Conservation (phyloP, 1,139 yeast genomes). For the Sugiyamaella paludigena region DNA sequence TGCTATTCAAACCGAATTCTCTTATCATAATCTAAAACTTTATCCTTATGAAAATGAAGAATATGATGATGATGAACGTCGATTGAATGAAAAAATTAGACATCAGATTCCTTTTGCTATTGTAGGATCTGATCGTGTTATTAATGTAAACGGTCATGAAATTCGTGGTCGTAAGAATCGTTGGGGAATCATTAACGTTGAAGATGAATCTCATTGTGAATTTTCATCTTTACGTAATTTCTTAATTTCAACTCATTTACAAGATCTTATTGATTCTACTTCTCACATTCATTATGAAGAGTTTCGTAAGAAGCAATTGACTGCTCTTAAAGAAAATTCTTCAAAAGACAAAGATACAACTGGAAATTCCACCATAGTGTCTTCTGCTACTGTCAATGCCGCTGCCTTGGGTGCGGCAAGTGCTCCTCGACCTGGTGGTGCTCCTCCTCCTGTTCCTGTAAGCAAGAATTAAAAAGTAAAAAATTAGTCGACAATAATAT, state of each 20-base stretch:
- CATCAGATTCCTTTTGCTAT: slow-evolving; percentile 81
- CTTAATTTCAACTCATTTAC: slow-evolving; percentile 90
- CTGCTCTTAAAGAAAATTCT: slow-evolving; percentile 90
- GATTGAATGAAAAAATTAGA: slow-evolving; percentile 48
- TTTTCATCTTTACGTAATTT: slow-evolving; percentile 91
- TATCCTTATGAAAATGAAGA: slow-evolving; percentile 84
- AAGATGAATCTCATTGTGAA: slow-evolving; percentile 93
- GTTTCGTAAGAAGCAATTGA: slow-evolving; percentile 89
- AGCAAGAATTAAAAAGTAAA: no score
- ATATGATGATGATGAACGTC: slow-evolving; percentile 51
- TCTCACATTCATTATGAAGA: slow-evolving; percentile 85
- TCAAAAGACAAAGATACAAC: slow-evolving; percentile 10
- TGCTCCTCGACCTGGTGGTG: neutral
- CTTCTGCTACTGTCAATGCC: neutral
- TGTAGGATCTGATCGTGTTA: slow-evolving; percentile 84
- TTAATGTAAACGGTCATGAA: slow-evolving; percentile 59
- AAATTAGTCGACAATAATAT: no score
- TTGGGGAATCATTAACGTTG: slow-evolving; percentile 87
- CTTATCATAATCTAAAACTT: slow-evolving; percentile 67
- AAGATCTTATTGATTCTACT: slow-evolving; percentile 93
- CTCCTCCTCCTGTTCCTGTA: neutral
- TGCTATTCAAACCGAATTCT: slow-evolving; percentile 68
- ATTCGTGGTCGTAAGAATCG: slow-evolving; percentile 89
- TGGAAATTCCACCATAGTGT: neutral
- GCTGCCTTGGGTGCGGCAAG: neutral